These are phyloP conservation scores for Saccharomycopsis sp. DNA, from an alignment of 805 yeast genomes.

Conservation along the genomic window DNA sequence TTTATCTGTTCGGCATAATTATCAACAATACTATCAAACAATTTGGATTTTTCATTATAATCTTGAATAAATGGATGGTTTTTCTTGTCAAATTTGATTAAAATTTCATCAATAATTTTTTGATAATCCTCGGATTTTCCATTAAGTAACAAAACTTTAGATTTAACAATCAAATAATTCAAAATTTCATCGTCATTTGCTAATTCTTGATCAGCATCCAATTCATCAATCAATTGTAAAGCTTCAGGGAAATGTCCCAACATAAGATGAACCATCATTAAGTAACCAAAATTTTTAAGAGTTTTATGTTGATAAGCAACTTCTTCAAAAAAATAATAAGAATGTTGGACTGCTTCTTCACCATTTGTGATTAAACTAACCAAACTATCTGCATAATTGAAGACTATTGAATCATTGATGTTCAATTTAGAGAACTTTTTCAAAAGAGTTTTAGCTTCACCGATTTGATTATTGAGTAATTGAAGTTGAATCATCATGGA, in stretches of 20 bases:
- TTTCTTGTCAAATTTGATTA: constrained; percentile 25
- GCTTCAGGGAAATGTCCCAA: constrained; percentile 79
- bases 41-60: constrained; percentile 44
- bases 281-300: constrained; percentile 45
- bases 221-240: constrained; percentile 42
- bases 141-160: constrained; percentile 51
- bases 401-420: constrained; percentile 60
- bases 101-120: constrained; percentile 36
- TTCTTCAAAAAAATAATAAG: constrained; percentile 72
- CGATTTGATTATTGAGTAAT: constrained; percentile 8
- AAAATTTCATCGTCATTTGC: constrained; percentile 28
- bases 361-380: constrained; percentile 33
- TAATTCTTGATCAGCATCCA: constrained; percentile 1
- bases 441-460: constrained; percentile 10
- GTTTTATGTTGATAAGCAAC: constrained; percentile 43
- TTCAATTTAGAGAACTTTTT: constrained; percentile 19
- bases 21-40: constrained; percentile 65
- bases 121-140: constrained; percentile 33
- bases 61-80: constrained; percentile 47
- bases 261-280: constrained; percentile 68
- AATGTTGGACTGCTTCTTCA: constrained; percentile 30
- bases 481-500: constrained; percentile 15
- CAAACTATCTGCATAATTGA: constrained; percentile 76
- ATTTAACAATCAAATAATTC: constrained; percentile 49
- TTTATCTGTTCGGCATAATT: constrained; percentile 24